Evolutionary conservation across 805 yeast species (phyloP).

Genomic region (Cyberlindnera petersonii): DNA sequence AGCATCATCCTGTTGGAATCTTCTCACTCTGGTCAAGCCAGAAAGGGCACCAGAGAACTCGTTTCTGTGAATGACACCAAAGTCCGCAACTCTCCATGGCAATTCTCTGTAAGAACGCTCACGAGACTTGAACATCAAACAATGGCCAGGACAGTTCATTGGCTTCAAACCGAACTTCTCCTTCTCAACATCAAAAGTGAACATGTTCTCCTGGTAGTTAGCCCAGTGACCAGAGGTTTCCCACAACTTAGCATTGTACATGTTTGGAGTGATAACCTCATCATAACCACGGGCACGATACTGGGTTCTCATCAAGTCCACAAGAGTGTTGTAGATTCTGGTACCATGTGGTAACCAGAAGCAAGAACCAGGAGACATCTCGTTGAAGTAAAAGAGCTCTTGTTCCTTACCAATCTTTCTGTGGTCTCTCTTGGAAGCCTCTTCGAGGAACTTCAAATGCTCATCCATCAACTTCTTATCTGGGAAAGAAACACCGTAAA

Average conservation of each 20-base stretch:
- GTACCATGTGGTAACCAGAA: constrained; percentile 99
- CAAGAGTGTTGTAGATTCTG: constrained; percentile 87
- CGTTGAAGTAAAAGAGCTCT: constrained; percentile 92
- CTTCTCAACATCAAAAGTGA: constrained; percentile 93
- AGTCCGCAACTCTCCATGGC: constrained; percentile 99
- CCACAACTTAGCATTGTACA: constrained; percentile 97
- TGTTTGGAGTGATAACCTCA: constrained; percentile 98
- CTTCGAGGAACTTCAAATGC: constrained; percentile 89
- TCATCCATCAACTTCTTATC: constrained; percentile 95
- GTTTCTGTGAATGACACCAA: constrained; percentile 95
- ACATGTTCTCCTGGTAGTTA: constrained; percentile 96
- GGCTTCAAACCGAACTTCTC: constrained; percentile 94
- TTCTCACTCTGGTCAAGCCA: constrained; percentile 93
- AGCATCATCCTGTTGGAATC: constrained; percentile 99
- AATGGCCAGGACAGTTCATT: constrained; percentile 91
- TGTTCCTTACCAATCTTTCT: constrained; percentile 95
- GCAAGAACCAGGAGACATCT: constrained; percentile 95
- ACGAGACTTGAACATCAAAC: constrained; percentile 85
- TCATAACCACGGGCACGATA: constrained; percentile 93
- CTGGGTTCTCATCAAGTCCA: constrained; percentile 74
- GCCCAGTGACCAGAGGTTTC: constrained; percentile 99
- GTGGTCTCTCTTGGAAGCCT: constrained; percentile 94
- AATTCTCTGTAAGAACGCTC: constrained; percentile 95
- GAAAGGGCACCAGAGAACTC: constrained; percentile 94
- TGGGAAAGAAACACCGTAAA: constrained; percentile 98